Percentiles rank a stretch among this genome's conserved stretches.
Evolutionary conservation across 2,329 filamentous ascomycete species (phyloP).

Genomic region (Fusarium mangiferae): DNA sequence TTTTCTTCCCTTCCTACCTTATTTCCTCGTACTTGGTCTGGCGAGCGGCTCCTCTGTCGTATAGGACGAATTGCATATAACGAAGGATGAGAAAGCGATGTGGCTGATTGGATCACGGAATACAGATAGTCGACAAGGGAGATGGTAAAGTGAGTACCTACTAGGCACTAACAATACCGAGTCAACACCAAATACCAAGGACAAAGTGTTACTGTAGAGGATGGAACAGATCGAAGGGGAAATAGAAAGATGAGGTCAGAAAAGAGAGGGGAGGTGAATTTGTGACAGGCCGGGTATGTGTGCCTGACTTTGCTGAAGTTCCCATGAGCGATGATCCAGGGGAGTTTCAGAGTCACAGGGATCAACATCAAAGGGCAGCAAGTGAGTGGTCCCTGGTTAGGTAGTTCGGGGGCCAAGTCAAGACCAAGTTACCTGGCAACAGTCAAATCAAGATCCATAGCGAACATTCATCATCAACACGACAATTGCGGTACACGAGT

Average conservation of each 20-base stretch:
- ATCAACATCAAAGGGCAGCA: conserved; percentile 39
- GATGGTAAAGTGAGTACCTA: not conserved
- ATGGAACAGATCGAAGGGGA: conserved; percentile 4
- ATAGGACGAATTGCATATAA: not conserved
- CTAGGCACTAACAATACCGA: conserved; percentile 9
- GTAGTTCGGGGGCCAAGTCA: not conserved
- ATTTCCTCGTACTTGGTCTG: conserved; percentile 13
- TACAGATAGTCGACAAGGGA: not conserved
- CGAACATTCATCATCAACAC: conserved; percentile 13
- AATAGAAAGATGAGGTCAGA: conserved; percentile 24
- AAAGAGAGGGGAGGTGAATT: conserved; percentile 11
- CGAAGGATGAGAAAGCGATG: not conserved
- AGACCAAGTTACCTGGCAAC: conserved; percentile 11
- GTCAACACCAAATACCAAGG: not conserved
- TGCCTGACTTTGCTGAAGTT: conserved; percentile 7
- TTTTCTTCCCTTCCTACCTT: conserved; percentile 8
- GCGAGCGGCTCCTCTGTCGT: conserved; percentile 3
- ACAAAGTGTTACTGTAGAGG: conserved; percentile 3
- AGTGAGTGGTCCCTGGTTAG: conserved; percentile 21
- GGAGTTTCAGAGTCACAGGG: conserved; percentile 45
- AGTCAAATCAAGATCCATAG: conserved; percentile 9
- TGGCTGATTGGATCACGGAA: not conserved
- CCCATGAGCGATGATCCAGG: conserved; percentile 37
- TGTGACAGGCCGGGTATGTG: conserved; percentile 7
- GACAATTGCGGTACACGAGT: not conserved